Evolutionary conservation across 2,329 filamentous ascomycete species (phyloP).

Genomic region (Botrytis aclada): DNA sequence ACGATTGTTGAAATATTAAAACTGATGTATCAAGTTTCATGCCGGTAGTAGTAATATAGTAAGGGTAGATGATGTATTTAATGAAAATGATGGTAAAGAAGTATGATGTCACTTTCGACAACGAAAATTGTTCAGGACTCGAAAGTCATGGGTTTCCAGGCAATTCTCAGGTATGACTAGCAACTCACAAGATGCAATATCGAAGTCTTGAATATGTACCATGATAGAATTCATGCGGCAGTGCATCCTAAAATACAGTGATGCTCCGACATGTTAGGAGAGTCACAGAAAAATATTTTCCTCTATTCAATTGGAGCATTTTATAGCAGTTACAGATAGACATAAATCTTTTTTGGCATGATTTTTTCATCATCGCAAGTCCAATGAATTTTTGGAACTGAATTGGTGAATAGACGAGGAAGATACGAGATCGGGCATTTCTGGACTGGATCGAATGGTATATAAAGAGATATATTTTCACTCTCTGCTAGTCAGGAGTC

Average conservation of each 20-base stretch:
- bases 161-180: not conserved
- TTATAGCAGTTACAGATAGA: too few relatives aligned
- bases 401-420: not conserved
- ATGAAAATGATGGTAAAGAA: not conserved
- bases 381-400: rapidly evolving
- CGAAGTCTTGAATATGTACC: rapidly evolving
- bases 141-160: rapidly evolving
- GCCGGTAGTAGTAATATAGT: not conserved
- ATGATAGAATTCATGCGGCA: too few relatives aligned
- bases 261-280: too few relatives aligned
- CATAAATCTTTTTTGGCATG: rapidly evolving
- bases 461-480: too few relatives aligned
- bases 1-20: not conserved
- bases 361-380: rapidly evolving
- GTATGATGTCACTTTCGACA: not conserved
- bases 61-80: rapidly evolving
- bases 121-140: not conserved
- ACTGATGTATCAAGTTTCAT: rapidly evolving
- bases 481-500: too few relatives aligned
- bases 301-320: too few relatives aligned
- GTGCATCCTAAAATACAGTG: too few relatives aligned
- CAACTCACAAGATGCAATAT: not conserved
- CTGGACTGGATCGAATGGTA: too few relatives aligned
- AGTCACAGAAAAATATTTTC: too few relatives aligned
- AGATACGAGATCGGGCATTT: rapidly evolving